These are phyloP conservation scores for Neoboletus magnificus DNA, from an alignment of 768 basidiomycete species.

Conservation along the genomic window DNA sequence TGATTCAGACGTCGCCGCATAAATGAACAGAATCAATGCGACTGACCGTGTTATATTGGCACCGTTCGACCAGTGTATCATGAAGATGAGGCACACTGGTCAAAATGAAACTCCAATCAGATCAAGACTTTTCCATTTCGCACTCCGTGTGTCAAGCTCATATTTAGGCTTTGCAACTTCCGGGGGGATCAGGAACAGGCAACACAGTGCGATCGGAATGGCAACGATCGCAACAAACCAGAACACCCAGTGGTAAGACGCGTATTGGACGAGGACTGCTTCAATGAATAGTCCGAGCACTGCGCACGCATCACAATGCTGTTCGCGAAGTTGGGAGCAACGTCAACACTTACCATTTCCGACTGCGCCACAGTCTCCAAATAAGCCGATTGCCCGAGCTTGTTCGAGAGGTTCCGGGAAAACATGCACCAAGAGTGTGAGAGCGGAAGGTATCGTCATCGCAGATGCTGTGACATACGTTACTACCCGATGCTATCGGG, in stretches of 20 bases:
- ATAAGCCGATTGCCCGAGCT: constrained; percentile 46
- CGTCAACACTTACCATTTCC: constrained; percentile 36
- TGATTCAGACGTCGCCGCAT: too few relatives aligned
- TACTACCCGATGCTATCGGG: neutral
- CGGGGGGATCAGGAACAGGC: constrained; percentile 22
- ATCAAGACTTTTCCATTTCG: constrained; percentile 24
- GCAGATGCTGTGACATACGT: constrained; percentile 37
- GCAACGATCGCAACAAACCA: constrained; percentile 44
- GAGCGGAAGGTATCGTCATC: constrained; percentile 49
- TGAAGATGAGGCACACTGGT: constrained; percentile 14
- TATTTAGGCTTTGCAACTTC: too few relatives aligned
- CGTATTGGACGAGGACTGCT: constrained; percentile 38
- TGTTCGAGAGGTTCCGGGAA: constrained; percentile 47
- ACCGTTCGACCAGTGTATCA: too few relatives aligned
- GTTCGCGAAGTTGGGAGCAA: neutral
- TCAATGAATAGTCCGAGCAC: constrained; percentile 43
- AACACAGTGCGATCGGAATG: constrained; percentile 29
- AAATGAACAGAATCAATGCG: too few relatives aligned
- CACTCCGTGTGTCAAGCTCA: too few relatives aligned
- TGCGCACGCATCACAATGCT: constrained; percentile 7
- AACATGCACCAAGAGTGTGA: constrained; percentile 46
- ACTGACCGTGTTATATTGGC: too few relatives aligned
- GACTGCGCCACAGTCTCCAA: constrained; percentile 44
- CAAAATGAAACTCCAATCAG: constrained; percentile 38
- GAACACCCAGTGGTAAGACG: constrained; percentile 52